Percentiles rank a stretch among this genome's conserved stretches.
Conservation (phyloP, 2,329 filamentous ascomycete species). For the Sporothrix phasma region DNA sequence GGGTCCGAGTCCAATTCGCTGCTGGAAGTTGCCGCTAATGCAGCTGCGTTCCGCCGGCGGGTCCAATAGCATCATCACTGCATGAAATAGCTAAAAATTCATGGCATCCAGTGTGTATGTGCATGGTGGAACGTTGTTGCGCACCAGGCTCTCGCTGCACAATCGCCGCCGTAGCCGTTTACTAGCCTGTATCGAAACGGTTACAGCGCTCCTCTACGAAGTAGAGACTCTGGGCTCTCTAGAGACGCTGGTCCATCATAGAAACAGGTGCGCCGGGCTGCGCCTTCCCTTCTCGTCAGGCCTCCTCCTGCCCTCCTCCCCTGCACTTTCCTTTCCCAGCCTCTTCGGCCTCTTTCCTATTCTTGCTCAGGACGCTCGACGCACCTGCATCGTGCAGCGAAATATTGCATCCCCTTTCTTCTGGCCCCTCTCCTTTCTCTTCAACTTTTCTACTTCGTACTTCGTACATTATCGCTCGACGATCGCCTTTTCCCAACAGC, state of each 20-base stretch:
- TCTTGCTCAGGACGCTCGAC: not conserved
- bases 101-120: not conserved
- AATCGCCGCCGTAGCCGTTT: not conserved
- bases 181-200: not conserved
- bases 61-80: conserved; percentile 7
- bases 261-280: not conserved
- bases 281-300: not conserved
- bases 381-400: conserved; percentile 9
- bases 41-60: conserved; percentile 11
- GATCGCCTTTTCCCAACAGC: not conserved
- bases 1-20: conserved; percentile 14
- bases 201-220: not conserved
- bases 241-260: no score
- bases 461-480: not conserved
- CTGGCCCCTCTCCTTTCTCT: not conserved
- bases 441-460: not conserved
- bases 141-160: not conserved
- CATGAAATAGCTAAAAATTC: not conserved
- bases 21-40: conserved; percentile 15
- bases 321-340: conserved; percentile 12
- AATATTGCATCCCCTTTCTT: not conserved
- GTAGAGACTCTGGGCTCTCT: no score
- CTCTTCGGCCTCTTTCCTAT: conserved; percentile 9
- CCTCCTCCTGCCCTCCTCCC: not conserved
- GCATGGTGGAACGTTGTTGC: not conserved